Evolutionary conservation across 257 asterid genomes (phyloP).

Genomic region (Przewalskia tangutica): DNA sequence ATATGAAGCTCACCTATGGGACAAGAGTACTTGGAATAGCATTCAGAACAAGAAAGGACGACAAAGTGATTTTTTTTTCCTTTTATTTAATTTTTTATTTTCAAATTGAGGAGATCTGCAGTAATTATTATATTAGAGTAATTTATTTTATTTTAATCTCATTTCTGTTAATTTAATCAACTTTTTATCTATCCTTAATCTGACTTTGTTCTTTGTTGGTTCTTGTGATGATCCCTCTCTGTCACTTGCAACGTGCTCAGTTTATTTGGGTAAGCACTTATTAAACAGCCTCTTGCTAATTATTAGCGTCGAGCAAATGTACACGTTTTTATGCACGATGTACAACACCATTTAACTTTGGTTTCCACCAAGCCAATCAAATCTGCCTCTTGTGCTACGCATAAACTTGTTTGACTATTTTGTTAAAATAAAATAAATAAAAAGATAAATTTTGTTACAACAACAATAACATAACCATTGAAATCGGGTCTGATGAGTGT

Average conservation of each 20-base stretch:
- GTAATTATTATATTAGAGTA: conserved; percentile 7
- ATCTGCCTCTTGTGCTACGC: too few species aligned
- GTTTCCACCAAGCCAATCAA: too few species aligned
- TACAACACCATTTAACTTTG: too few species aligned
- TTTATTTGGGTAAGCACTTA: conserved; percentile 62
- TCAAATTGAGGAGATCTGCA: conserved; percentile 50
- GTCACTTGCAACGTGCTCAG: conserved; percentile 44
- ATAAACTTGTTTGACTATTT: too few species aligned
- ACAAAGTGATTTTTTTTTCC: conserved; percentile 38
- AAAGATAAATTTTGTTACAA: too few species aligned
- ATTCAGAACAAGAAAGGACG: conserved; percentile 76
- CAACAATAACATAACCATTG: too few species aligned
- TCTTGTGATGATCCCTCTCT: conserved; percentile 28
- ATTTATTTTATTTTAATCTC: background rate
- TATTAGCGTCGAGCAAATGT: too few species aligned
- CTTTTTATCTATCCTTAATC: conserved; percentile 24
- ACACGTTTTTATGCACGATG: too few species aligned
- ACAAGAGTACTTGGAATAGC: conserved; percentile 69
- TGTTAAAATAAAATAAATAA: too few species aligned
- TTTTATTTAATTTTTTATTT: background rate
- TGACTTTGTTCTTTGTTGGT: conserved; percentile 31
- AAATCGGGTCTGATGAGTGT: too few species aligned
- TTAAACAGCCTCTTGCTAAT: too few species aligned
- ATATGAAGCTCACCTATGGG: conserved; percentile 93
- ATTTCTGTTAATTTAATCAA: background rate